Evolutionary conservation across 2,329 filamentous ascomycete genomes (phyloP).

Genomic region (Aspergillus vadensis): DNA sequence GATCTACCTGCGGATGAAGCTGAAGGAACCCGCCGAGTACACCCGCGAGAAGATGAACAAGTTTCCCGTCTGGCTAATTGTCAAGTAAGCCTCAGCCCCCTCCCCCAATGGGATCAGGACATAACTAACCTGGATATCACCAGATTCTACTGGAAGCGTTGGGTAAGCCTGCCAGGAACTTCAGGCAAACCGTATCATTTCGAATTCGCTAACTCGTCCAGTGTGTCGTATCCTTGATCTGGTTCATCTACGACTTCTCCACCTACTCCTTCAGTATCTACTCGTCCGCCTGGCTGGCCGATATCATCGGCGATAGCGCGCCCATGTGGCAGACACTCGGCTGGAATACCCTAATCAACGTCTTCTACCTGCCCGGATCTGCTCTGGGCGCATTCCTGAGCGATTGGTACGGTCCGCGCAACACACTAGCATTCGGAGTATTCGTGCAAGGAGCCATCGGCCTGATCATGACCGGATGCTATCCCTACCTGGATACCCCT

Average conservation of each 20-base stretch:
- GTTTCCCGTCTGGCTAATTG: conserved; percentile 53
- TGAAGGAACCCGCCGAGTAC: conserved; percentile 78
- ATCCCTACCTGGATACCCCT: conserved; percentile 66
- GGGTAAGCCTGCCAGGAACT: conserved; percentile 44
- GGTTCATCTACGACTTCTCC: conserved; percentile 88
- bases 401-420: conserved; percentile 77
- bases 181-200: too few relatives aligned
- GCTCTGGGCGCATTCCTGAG: conserved; percentile 74
- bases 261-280: conserved; percentile 86
- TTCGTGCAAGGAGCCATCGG: conserved; percentile 73
- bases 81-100: conserved; percentile 25
- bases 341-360: conserved; percentile 85
- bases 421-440: conserved; percentile 72
- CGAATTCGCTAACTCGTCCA: conserved; percentile 20
- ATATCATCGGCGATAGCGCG: conserved; percentile 63
- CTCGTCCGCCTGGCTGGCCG: conserved; percentile 60
- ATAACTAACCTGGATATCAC: not conserved
- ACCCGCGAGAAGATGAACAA: conserved; percentile 68
- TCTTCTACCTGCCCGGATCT: conserved; percentile 86
- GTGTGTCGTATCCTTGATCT: conserved; percentile 69
- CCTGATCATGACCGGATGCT: conserved; percentile 85
- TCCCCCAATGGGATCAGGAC: accelerated
- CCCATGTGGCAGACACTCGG: conserved; percentile 78
- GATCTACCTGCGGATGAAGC: conserved; percentile 68
- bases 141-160: conserved; percentile 71